phyloP scores from a whole-genome alignment of 352 stramenopile species.

The Globisporangium radiosum region DNA sequence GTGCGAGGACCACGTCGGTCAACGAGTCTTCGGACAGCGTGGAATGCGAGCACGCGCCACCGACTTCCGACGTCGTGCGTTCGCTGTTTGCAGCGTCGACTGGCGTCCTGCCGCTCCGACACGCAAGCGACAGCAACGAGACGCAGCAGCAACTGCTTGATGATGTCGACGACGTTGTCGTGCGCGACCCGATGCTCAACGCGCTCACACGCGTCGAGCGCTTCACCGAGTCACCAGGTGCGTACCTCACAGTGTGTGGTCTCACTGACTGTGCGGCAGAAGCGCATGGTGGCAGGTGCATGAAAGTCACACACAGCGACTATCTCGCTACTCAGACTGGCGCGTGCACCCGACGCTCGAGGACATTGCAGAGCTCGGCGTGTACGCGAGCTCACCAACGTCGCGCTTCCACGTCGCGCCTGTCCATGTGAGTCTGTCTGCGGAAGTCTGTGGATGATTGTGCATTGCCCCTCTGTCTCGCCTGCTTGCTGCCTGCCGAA shows the following conservation, averaged over 20 bases:
- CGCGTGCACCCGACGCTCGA: conserved; percentile 6
- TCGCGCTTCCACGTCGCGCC: conserved; percentile 8
- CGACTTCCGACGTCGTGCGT: conserved; percentile 6
- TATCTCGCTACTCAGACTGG: conserved; percentile 4
- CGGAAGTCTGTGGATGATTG: too few species aligned
- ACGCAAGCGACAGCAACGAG: background rate
- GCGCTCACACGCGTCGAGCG: conserved; percentile 46
- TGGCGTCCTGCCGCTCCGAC: background rate
- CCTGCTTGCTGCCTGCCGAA: background rate
- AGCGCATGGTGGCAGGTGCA: too few species aligned
- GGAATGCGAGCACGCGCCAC: background rate
- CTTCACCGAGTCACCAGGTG: conserved; percentile 44
- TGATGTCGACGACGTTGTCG: conserved; percentile 14
- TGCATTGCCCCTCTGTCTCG: background rate
- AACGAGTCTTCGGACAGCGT: conserved; percentile 15
- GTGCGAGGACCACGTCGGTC: background rate
- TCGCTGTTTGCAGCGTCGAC: conserved; percentile 5
- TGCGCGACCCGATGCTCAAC: conserved; percentile 51
- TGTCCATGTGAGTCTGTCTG: background rate
- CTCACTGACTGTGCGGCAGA: background rate
- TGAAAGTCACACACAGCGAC: too few species aligned
- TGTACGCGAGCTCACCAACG: conserved; percentile 18
- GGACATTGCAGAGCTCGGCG: conserved; percentile 21
- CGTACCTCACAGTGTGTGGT: conserved; percentile 5
- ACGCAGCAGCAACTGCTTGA: background rate